Evolutionary conservation across 345 rosid genomes (phyloP).

Genomic region (Aquilaria yunnanensis): DNA sequence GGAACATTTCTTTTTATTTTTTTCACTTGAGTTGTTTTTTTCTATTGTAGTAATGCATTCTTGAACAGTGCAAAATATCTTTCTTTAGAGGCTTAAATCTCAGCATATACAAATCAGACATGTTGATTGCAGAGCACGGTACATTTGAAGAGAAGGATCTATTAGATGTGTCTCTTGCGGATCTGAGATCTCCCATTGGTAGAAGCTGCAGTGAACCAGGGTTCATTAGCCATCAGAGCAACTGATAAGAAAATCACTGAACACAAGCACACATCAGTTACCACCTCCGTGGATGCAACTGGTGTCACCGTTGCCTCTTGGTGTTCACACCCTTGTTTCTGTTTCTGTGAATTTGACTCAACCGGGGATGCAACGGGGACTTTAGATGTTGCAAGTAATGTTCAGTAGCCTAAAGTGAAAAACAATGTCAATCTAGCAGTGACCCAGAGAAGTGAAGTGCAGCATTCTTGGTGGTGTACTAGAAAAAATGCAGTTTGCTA

Average conservation of each 20-base stretch:
- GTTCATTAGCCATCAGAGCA: conserved; percentile 13
- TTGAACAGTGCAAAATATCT: too few relatives aligned
- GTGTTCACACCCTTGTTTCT: conserved; percentile 69
- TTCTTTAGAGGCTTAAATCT: too few relatives aligned
- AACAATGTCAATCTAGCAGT: too few relatives aligned
- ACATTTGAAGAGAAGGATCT: conserved; percentile 90
- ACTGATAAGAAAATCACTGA: conserved; percentile 9
- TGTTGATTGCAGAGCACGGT: neutral
- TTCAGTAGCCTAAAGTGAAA: too few relatives aligned
- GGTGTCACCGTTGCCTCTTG: conserved; percentile 60
- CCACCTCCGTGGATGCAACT: conserved; percentile 76
- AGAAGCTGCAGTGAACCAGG: conserved; percentile 58
- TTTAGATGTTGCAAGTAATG: neutral
- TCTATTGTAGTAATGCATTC: too few relatives aligned
- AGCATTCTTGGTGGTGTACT: too few relatives aligned
- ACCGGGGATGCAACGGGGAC: conserved; percentile 6
- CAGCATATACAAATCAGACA: neutral
- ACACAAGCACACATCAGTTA: conserved; percentile 23
- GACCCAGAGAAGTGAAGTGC: too few relatives aligned
- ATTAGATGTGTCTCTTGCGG: conserved; percentile 69
- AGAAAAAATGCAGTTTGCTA: too few relatives aligned
- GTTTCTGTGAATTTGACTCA: conserved; percentile 43
- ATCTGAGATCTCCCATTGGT: conserved; percentile 72
- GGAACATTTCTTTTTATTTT: conserved; percentile 15
- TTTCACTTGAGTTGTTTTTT: too few relatives aligned